Conservation (phyloP, 352 stramenopile genomes). For the Blastocystis sp. region DNA sequence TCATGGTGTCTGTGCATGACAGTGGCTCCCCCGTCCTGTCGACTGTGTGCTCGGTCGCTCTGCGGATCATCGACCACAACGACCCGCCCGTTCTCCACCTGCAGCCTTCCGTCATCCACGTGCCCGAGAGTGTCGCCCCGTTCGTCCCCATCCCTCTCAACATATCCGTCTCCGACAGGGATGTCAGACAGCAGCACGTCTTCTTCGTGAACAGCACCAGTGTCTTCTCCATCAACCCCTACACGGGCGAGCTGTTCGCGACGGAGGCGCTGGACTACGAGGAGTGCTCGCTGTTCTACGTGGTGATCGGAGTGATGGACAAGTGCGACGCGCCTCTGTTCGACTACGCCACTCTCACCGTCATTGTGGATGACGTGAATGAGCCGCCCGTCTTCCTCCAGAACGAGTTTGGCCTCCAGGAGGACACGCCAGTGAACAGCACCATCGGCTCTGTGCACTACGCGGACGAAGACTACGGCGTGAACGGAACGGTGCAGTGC, state of each 20-base stretch:
- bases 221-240: not conserved
- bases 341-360: not conserved
- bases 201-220: not conserved
- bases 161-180: not conserved
- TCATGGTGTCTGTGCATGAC: not conserved
- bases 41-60: not conserved
- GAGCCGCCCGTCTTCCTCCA: not conserved
- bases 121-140: not conserved
- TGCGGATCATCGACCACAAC: slow-evolving; percentile 22
- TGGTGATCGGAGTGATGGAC: slow-evolving; percentile 1
- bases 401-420: not conserved
- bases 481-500: slow-evolving; percentile 13
- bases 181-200: not conserved
- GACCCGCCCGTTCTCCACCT: not conserved
- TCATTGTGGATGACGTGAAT: slow-evolving; percentile 39
- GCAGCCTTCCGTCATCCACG: not conserved
- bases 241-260: not conserved
- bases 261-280: slow-evolving; percentile 3
- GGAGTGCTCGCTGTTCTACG: not conserved
- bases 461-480: not conserved
- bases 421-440: not conserved
- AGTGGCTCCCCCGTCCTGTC: slow-evolving; percentile 4
- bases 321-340: not conserved
- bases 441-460: not conserved
- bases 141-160: not conserved